Conservation (phyloP, 371 early-diverging fungal species). For the Mucor irregularis region DNA sequence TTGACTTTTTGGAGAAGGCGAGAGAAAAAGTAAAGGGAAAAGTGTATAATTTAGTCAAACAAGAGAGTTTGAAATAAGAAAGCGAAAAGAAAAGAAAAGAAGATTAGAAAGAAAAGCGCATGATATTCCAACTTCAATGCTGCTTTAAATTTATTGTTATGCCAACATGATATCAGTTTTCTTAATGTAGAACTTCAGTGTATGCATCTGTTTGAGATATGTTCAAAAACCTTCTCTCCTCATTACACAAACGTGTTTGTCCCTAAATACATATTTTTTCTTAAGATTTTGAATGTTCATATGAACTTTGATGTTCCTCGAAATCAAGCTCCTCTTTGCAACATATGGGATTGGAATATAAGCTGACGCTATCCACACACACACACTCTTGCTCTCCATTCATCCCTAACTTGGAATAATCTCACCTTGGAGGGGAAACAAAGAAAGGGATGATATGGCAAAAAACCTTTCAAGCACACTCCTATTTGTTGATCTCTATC, state of each 20-base stretch:
- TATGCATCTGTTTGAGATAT: constrained; percentile 1
- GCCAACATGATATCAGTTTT: constrained; percentile 9
- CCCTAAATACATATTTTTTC: not conserved
- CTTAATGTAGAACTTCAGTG: constrained; percentile 8
- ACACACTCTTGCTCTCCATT: too few species aligned
- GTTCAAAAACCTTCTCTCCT: constrained; percentile 1
- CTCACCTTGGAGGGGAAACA: too few species aligned
- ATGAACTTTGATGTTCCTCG: too few species aligned
- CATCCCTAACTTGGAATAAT: too few species aligned
- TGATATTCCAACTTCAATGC: not conserved
- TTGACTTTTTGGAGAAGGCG: not conserved
- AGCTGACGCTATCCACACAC: too few species aligned
- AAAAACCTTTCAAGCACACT: too few species aligned
- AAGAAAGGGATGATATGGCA: too few species aligned
- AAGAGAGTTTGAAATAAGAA: constrained; percentile 5
- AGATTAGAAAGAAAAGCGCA: constrained; percentile 4
- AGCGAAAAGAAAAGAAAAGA: not conserved
- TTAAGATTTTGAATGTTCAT: not conserved
- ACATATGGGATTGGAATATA: too few species aligned
- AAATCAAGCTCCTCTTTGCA: too few species aligned
- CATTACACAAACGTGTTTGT: not conserved
- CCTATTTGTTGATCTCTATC: too few species aligned
- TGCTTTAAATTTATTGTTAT: not conserved
- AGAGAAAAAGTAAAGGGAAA: constrained; percentile 10
- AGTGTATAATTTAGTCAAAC: too few species aligned